Evolutionary conservation across 305 asterid species (phyloP).

Genomic region (Fraxinus nigra): DNA sequence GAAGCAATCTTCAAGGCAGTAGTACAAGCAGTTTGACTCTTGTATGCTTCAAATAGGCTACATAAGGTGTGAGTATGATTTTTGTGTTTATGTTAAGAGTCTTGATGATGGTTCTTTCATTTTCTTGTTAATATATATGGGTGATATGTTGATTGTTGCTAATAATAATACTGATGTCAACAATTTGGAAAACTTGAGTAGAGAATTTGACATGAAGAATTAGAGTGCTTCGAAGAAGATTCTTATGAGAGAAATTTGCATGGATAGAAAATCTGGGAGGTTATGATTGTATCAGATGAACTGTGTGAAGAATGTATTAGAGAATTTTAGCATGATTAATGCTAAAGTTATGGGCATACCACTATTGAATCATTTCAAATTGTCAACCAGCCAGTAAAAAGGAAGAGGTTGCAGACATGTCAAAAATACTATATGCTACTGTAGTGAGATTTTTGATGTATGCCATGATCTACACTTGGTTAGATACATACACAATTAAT

Average conservation of each 20-base stretch:
- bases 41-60: too few relatives aligned
- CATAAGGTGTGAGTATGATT: not conserved
- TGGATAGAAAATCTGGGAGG: not conserved
- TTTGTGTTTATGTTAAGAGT: not conserved
- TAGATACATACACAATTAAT: not conserved
- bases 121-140: not conserved
- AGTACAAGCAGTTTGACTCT: too few relatives aligned
- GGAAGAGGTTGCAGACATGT: not conserved
- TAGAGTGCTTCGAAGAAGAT: not conserved
- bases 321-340: not conserved
- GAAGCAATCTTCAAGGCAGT: too few relatives aligned
- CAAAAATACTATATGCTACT: too few relatives aligned
- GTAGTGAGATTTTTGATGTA: not conserved
- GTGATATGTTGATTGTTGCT: not conserved
- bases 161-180: too few relatives aligned
- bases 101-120: not conserved
- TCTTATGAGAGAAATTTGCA: not conserved
- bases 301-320: not conserved
- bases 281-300: not conserved
- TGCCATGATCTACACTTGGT: not conserved
- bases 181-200: too few relatives aligned
- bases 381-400: not conserved
- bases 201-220: too few relatives aligned
- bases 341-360: not conserved
- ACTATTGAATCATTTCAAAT: not conserved